Evolutionary conservation across 2,329 filamentous ascomycete species (phyloP), one percentile per base, ranked within the genome.

Genomic region (Aspergillus fumigatus): DNA sequence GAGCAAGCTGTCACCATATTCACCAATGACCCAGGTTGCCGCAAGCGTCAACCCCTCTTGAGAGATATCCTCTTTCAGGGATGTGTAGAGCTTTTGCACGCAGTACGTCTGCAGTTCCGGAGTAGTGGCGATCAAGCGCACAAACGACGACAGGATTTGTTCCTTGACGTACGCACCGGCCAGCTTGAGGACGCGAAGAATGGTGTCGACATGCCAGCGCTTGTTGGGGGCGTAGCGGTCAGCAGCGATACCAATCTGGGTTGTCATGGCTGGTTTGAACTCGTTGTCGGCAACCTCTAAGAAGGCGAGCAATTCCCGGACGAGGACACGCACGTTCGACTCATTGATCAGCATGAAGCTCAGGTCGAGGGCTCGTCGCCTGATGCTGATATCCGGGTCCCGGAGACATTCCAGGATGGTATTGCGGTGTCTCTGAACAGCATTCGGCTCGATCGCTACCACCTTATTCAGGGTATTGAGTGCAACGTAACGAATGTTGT

Each of bases 331-430:
- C 38, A 99, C 92, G 67, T 99, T 99, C 74, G 88, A 86, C 72
- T 97, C 94, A 72, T 99, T 97, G 76, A 99, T 97, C 52, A 99
- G 80, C 4, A 95, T 99, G 71, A 99, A 99, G 75, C 94, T 97
- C 56, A 99, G 85, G 71, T 99, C 94, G 41, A 99, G 82, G n/a
- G 94, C 94, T 75, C 94, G 86, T 69, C 94, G 84, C 68, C 95
- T 85, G 68, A 99, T 99, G 77, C 93, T 97, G 74, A 99, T 97
- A 78, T 99, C 94, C 1, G 95, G 94, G 70, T 99, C 94, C 62
- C 95, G 85, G 59, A 99, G 78, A 76, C 94, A 99, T 73, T 99
- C 94, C 38, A 99, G 79, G 60, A 99, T 97, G 0, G 94, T 99
- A 77, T 97, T 99, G 54, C 95, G 86, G 74, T 99, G 94, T 70